Conservation (phyloP, 805 yeast genomes). For the Cyberlindnera maclurae region DNA sequence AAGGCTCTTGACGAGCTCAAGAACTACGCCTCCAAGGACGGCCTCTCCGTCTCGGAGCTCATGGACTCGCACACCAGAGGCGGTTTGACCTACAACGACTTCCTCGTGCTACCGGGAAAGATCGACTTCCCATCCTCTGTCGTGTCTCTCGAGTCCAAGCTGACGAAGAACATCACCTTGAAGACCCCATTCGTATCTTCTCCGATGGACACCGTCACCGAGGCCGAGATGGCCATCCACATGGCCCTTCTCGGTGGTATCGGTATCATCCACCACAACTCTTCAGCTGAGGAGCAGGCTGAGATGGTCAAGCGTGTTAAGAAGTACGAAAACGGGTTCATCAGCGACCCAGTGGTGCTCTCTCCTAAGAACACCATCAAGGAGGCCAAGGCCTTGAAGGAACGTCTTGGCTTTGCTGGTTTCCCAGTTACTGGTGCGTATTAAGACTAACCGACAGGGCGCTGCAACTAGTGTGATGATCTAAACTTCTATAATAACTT, state of each 20-base stretch:
- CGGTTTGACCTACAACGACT: conserved; percentile 96
- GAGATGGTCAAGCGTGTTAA: conserved; percentile 96
- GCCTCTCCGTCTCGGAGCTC: conserved; percentile 72
- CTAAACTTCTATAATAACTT: conserved; percentile 58
- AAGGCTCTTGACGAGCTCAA: conserved; percentile 65
- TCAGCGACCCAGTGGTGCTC: conserved; percentile 86
- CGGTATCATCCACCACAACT: conserved; percentile 97
- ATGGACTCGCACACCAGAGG: conserved; percentile 90
- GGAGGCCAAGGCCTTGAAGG: conserved; percentile 68
- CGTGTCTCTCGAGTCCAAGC: conserved; percentile 75
- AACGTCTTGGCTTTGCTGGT: conserved; percentile 82
- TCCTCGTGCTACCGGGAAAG: conserved; percentile 91
- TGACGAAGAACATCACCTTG: conserved; percentile 87
- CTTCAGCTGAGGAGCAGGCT: conserved; percentile 95
- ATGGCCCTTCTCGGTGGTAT: conserved; percentile 99
- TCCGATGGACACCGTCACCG: conserved; percentile 99
- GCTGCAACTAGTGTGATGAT: conserved; percentile 43
- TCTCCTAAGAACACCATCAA: conserved; percentile 71
- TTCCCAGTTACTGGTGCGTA: conserved; percentile 99
- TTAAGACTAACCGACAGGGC: background rate
- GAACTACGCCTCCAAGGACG: conserved; percentile 69
- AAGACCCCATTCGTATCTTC: conserved; percentile 95
- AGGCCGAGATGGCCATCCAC: conserved; percentile 93
- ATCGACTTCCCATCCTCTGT: conserved; percentile 76
- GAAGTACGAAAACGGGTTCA: conserved; percentile 96